Percentiles rank a stretch among this genome's conserved stretches.
phyloP scores from a whole-genome alignment of 2,329 filamentous ascomycete species.

The Penicillium sp. region DNA sequence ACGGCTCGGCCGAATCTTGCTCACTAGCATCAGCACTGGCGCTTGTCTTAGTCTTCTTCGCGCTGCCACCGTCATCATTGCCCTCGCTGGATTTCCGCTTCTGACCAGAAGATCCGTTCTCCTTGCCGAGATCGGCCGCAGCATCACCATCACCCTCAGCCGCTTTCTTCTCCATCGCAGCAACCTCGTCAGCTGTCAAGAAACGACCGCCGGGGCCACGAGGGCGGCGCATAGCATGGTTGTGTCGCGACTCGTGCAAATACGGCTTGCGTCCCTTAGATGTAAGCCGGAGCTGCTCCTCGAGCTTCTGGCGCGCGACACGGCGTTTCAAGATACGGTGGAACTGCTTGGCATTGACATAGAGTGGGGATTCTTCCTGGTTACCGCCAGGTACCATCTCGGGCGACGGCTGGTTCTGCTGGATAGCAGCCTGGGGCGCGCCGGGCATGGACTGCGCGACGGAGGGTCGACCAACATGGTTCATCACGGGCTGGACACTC shows the following conservation, averaged over 20 bases:
- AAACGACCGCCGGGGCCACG: slow-evolving; percentile 93
- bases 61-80: slow-evolving; percentile 48
- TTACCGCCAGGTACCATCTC: slow-evolving; percentile 72
- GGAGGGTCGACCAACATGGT: slow-evolving; percentile 62
- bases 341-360: slow-evolving; percentile 98
- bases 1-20: slow-evolving; percentile 51
- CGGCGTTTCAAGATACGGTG: slow-evolving; percentile 94
- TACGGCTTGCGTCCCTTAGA: slow-evolving; percentile 97
- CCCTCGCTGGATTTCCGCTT: slow-evolving; percentile 57
- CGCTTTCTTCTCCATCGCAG: slow-evolving; percentile 76
- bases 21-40: slow-evolving; percentile 58
- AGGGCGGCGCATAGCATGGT: slow-evolving; percentile 95
- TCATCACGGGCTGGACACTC: slow-evolving; percentile 76
- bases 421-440: slow-evolving; percentile 61
- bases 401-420: slow-evolving; percentile 73
- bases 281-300: slow-evolving; percentile 87
- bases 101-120: slow-evolving; percentile 43
- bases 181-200: slow-evolving; percentile 93
- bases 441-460: slow-evolving; percentile 56
- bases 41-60: slow-evolving; percentile 58
- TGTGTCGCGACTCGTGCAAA: slow-evolving; percentile 94
- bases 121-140: slow-evolving; percentile 42
- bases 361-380: slow-evolving; percentile 85
- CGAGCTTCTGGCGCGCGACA: slow-evolving; percentile 88
- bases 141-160: slow-evolving; percentile 31